phyloP scores from a whole-genome alignment of 2,329 filamentous ascomycete species.

The Exophiala aquamarina region DNA sequence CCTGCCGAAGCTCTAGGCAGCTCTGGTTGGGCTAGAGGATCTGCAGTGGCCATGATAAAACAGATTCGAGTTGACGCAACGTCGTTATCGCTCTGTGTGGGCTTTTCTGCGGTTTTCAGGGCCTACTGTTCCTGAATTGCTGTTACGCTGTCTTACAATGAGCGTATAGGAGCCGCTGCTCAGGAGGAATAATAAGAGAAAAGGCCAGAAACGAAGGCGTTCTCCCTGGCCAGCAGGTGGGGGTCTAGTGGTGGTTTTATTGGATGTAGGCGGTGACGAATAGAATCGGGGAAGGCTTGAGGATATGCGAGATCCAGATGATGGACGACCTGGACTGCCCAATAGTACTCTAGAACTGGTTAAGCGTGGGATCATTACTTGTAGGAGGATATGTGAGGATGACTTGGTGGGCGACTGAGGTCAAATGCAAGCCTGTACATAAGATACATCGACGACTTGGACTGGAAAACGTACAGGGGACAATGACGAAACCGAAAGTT shows the following conservation, averaged over 20 bases:
- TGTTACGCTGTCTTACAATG: slow-evolving; percentile 47
- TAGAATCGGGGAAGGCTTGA: slow-evolving; percentile 5
- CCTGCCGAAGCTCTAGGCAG: slow-evolving; percentile 47
- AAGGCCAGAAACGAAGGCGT: slow-evolving; percentile 36
- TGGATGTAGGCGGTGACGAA: slow-evolving; percentile 11
- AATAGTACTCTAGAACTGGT: neutral
- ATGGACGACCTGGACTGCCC: slow-evolving; percentile 7
- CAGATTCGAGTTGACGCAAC: no score
- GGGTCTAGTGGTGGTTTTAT: slow-evolving; percentile 5
- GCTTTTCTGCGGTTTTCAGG: slow-evolving; percentile 33
- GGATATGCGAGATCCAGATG: neutral
- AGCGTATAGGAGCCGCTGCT: slow-evolving; percentile 52
- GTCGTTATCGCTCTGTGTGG: slow-evolving; percentile 20
- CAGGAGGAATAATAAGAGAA: slow-evolving; percentile 45
- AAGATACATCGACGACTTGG: no score
- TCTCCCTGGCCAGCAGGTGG: slow-evolving; percentile 21
- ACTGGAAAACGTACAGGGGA: no score
- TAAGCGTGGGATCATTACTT: slow-evolving; percentile 16
- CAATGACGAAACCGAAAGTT: neutral
- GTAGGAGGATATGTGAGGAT: neutral
- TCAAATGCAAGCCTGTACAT: neutral
- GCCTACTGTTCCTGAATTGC: slow-evolving; percentile 11
- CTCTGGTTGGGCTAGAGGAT: slow-evolving; percentile 35
- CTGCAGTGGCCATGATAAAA: slow-evolving; percentile 24
- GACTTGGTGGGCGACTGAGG: neutral